Conservation (phyloP, 1,284 basidiomycete genomes). For the Rhodotorula sp. region DNA sequence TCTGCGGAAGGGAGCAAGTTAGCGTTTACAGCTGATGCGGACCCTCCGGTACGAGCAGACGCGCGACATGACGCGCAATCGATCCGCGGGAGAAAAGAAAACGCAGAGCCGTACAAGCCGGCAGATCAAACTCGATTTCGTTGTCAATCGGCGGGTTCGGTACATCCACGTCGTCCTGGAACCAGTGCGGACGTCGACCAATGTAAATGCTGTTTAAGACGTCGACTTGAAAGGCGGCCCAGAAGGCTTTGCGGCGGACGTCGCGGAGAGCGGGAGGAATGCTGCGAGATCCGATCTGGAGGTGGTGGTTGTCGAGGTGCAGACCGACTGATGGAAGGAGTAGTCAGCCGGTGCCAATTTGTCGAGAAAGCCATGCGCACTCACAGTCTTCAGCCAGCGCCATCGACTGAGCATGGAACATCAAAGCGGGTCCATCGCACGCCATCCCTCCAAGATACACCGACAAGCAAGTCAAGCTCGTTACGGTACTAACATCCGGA, state of each 20-base stretch:
- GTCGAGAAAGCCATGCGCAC: too few relatives aligned
- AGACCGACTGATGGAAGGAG: conserved; percentile 11
- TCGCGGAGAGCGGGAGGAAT: not conserved
- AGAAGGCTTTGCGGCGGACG: conserved; percentile 20
- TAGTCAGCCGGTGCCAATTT: too few relatives aligned
- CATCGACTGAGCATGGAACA: conserved; percentile 16
- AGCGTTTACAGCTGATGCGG: too few relatives aligned
- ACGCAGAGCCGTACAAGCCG: not conserved
- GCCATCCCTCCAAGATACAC: conserved; percentile 16
- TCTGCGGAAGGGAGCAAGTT: not conserved
- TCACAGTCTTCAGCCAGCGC: not conserved
- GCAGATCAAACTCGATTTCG: conserved; percentile 16
- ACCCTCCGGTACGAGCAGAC: too few relatives aligned
- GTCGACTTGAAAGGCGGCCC: conserved; percentile 2
- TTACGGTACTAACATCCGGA: conserved; percentile 10
- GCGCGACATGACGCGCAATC: too few relatives aligned
- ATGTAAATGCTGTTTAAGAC: conserved; percentile 1
- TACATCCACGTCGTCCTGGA: conserved; percentile 14
- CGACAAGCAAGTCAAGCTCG: not conserved
- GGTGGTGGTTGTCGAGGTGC: conserved; percentile 21
- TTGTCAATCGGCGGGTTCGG: not conserved
- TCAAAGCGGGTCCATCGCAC: conserved; percentile 13
- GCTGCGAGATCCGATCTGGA: conserved; percentile 6
- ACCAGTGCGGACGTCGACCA: conserved; percentile 1
- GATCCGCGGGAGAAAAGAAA: too few relatives aligned